Base-by-base conservation (phyloP, 1,284 basidiomycete species). In the Pyrrhoderma noxium region DNA sequence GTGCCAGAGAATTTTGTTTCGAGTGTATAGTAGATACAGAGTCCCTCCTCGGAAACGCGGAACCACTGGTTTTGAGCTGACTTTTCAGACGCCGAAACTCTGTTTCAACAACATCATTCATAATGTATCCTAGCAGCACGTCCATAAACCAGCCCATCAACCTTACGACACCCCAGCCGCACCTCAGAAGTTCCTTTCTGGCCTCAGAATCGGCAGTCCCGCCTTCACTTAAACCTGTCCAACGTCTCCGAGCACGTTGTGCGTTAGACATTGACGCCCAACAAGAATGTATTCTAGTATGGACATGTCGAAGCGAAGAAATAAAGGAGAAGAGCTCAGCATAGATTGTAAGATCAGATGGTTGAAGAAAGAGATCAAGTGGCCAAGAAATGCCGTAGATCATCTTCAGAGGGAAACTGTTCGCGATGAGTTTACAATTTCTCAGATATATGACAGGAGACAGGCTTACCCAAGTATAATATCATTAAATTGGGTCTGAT, bases 111-210 rank as follows among this genome's bases (percentile, higher is more conserved):
- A 95, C 89, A 59, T 95, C 92, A 57, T 80, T 88, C 88, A 92
- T 89, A 56, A 89, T 77, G 64, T 93, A 92, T 5, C 82, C 82
- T 45, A 89, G 68, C 7, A 93, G 63, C 31, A 80, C 84, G 61
- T 93, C 92, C 52, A 95, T 69, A 64, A 93, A 93, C 89, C 92
- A 94, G 43, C 83, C 79, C 89, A 94, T 93, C 59, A 86, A 80
- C 56, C 89, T 69, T 14, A 92, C 83, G 14, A 87, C 76, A 0
- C 88, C 89, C 91, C 92, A 95, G 0, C 85, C 85, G 57, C 80
- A 82, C 51, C 91, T 72, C 45, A 91, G 69, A 16, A 93, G 72
- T 50, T 71, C 70, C 55, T 75, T 76, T 27, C 87, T 74, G 11
- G 72, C 73, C 42, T 80, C 76, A 40, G 85, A 70, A 58, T 87